phyloP scores from a whole-genome alignment of 352 stramenopile genomes.

The Vaucheria bursata region DNA sequence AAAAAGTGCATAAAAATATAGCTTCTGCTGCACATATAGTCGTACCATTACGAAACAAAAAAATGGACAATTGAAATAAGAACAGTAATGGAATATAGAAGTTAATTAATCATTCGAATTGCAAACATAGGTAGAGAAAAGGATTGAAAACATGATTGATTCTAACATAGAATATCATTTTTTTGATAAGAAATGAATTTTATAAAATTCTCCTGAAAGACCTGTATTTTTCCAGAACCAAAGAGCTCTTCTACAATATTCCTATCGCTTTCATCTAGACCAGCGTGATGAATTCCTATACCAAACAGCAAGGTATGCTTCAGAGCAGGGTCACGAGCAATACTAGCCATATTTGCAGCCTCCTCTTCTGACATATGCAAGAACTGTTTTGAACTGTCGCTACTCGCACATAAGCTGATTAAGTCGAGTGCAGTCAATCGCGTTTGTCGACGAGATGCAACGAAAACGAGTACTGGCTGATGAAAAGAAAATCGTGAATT shows the following conservation, averaged over 20 bases:
- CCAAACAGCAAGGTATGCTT: constrained; percentile 92
- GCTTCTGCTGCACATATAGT: not conserved
- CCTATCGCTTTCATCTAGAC: constrained; percentile 68
- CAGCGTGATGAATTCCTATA: constrained; percentile 94
- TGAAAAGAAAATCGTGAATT: no score
- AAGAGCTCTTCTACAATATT: constrained; percentile 94
- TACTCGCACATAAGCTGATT: constrained; percentile 78
- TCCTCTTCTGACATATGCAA: constrained; percentile 76
- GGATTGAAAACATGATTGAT: not conserved
- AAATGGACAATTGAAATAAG: not conserved
- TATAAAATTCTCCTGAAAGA: not conserved
- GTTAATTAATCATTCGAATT: not conserved
- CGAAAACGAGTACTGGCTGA: constrained; percentile 85
- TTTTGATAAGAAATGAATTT: not conserved
- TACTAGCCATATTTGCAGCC: constrained; percentile 55
- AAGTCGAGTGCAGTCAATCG: constrained; percentile 92
- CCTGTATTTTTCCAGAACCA: constrained; percentile 85
- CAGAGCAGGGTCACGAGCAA: constrained; percentile 72
- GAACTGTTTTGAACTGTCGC: constrained; percentile 82
- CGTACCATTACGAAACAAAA: not conserved
- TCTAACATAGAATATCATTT: not conserved
- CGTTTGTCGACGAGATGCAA: constrained; percentile 93
- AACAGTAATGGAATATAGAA: not conserved
- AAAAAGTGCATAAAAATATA: not conserved
- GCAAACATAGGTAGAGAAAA: not conserved